Conservation (phyloP, 2,329 filamentous ascomycete species). For the Colletotrichum australisinense region DNA sequence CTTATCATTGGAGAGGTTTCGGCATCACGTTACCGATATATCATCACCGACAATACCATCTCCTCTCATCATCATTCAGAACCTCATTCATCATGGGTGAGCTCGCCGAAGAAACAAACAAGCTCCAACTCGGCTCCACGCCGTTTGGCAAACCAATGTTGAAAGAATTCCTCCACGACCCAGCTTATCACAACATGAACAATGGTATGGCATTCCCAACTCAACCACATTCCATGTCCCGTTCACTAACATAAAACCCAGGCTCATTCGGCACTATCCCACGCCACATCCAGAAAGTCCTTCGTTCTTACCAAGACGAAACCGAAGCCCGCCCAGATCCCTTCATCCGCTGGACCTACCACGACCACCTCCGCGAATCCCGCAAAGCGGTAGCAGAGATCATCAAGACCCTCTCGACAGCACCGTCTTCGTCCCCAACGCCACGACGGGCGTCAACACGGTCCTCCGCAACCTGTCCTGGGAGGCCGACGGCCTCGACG, state of each 20-base stretch:
- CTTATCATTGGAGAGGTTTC: neutral
- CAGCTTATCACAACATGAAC: conserved; percentile 79
- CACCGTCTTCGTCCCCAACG: conserved; percentile 84
- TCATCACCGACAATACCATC: neutral
- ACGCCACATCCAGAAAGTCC: conserved; percentile 65
- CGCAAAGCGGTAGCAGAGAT: conserved; percentile 73
- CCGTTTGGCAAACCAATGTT: conserved; percentile 55
- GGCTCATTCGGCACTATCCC: conserved; percentile 88
- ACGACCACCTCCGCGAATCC: conserved; percentile 70
- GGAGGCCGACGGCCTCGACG: conserved; percentile 76
- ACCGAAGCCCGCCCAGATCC: conserved; percentile 77
- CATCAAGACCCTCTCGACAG: conserved; percentile 73
- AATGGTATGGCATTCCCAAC: conserved; percentile 67
- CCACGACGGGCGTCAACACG: conserved; percentile 81
- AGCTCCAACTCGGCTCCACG: neutral
- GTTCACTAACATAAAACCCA: conserved; percentile 41
- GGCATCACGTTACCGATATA: neutral
- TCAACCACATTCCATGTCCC: neutral
- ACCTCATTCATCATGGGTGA: conserved; percentile 15
- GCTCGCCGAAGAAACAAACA: neutral
- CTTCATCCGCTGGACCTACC: conserved; percentile 79
- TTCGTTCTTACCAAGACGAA: conserved; percentile 73
- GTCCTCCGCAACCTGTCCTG: conserved; percentile 82
- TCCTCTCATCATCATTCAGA: neutral
- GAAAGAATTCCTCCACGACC: conserved; percentile 76